Evolutionary conservation across 768 basidiomycete species (phyloP).

Genomic region (Collybiopsis luxurians): DNA sequence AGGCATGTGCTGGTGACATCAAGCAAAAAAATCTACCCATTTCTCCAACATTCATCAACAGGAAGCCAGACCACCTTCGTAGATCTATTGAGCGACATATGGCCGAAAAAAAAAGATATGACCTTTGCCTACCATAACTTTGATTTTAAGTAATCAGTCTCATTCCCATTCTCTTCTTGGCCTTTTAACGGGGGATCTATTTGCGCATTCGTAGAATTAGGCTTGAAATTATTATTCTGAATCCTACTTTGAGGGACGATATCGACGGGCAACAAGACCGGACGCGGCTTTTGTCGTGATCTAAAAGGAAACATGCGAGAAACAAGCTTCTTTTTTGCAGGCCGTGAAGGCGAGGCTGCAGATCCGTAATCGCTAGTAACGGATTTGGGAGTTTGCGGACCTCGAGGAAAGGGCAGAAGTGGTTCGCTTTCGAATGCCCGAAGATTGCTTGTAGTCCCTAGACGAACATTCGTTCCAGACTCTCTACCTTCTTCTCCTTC

Average conservation of each 20-base stretch:
- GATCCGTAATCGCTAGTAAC: not conserved
- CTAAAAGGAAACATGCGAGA: conserved; percentile 35
- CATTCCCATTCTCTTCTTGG: conserved; percentile 38
- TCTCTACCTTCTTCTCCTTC: conserved; percentile 7
- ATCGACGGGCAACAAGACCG: conserved; percentile 36
- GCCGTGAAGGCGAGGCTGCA: not conserved
- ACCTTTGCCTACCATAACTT: conserved; percentile 85
- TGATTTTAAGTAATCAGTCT: conserved; percentile 78
- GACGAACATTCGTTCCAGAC: not conserved
- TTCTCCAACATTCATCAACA: conserved; percentile 91
- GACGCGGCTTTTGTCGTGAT: conserved; percentile 19
- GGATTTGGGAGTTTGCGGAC: not conserved
- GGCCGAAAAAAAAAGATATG: conserved; percentile 18
- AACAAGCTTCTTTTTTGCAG: conserved; percentile 25
- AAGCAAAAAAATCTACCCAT: conserved; percentile 23
- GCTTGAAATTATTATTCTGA: conserved; percentile 21
- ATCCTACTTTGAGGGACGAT: conserved; percentile 34
- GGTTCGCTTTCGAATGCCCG: not conserved
- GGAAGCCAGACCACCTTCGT: conserved; percentile 83
- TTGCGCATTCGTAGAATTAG: conserved; percentile 19
- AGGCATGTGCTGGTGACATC: not conserved
- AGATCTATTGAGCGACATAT: not conserved
- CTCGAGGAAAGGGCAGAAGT: conserved; percentile 4
- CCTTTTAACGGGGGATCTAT: conserved; percentile 20
- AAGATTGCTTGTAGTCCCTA: not conserved